These are phyloP conservation scores for Fremontodendron californicum DNA, from an alignment of 345 rosid genomes.

Conservation along the genomic window DNA sequence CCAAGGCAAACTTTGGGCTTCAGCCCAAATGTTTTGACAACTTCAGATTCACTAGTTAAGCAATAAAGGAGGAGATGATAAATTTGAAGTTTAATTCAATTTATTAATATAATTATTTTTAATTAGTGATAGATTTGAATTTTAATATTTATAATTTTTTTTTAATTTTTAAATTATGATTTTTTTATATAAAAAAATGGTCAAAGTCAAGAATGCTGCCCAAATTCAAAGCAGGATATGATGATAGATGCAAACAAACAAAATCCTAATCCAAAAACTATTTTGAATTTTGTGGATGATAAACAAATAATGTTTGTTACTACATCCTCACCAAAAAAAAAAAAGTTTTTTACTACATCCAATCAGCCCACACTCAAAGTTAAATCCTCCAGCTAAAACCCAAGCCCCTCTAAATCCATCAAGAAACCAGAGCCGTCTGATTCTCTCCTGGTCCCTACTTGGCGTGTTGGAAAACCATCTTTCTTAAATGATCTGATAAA, in stretches of 20 bases:
- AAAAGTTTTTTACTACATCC: not conserved
- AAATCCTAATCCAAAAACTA: not conserved
- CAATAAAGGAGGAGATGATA: too few relatives aligned
- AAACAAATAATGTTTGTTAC: not conserved
- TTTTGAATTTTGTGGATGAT: not conserved
- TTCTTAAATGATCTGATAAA: conserved; percentile 9
- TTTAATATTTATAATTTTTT: too few relatives aligned
- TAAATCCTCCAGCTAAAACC: not conserved
- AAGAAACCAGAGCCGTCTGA: conserved; percentile 19
- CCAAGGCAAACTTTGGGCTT: not conserved
- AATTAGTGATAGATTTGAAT: too few relatives aligned
- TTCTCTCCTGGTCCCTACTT: not conserved
- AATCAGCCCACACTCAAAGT: not conserved
- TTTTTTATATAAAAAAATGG: too few relatives aligned
- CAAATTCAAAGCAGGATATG: not conserved
- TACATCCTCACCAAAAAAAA: not conserved
- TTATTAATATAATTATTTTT: too few relatives aligned
- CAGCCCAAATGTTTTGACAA: not conserved
- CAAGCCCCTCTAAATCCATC: not conserved
- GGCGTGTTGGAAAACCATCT: not conserved
- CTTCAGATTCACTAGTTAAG: too few relatives aligned
- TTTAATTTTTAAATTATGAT: too few relatives aligned
- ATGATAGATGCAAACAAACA: not conserved
- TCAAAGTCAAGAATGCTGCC: not conserved
- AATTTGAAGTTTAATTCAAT: too few relatives aligned